phyloP scores from a whole-genome alignment of 805 yeast species.

The Yamadazyma phyllophila region DNA sequence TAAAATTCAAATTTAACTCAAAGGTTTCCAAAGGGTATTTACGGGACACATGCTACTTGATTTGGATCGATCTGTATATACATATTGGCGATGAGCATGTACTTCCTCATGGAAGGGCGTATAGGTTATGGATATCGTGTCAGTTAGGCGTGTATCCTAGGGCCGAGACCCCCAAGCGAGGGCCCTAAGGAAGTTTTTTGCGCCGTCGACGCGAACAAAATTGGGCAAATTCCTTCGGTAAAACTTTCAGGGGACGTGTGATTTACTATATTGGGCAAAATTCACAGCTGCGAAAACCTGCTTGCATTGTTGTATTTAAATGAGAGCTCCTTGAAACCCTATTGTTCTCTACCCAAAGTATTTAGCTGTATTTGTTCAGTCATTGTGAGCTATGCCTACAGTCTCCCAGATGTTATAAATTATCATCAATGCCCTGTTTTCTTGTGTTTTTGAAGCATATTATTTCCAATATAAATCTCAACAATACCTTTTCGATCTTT shows the following conservation, averaged over 20 bases:
- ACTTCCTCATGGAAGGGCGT: not conserved
- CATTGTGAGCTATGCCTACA: not conserved
- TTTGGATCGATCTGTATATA: too few species aligned
- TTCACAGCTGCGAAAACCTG: slow-evolving; percentile 4
- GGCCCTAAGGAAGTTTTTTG: not conserved
- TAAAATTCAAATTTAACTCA: too few species aligned
- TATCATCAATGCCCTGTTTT: not conserved
- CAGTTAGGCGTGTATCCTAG: not conserved
- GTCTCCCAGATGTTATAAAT: not conserved
- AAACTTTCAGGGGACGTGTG: not conserved
- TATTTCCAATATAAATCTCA: not conserved
- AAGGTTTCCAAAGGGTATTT: too few species aligned
- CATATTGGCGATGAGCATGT: too few species aligned
- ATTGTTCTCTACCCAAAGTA: slow-evolving; percentile 1
- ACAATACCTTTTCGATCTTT: not conserved
- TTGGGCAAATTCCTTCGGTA: slow-evolving; percentile 4
- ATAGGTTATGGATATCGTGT: not conserved
- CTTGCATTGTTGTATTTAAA: slow-evolving; percentile 1
- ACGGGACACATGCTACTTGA: too few species aligned
- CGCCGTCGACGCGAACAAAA: not conserved
- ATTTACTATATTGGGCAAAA: slow-evolving; percentile 3
- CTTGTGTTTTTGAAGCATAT: not conserved
- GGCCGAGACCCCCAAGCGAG: not conserved
- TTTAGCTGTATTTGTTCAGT: not conserved
- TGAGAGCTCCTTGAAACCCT: not conserved